These are phyloP conservation scores for Torrubiellomyces zombiae DNA, from an alignment of 2,329 filamentous ascomycete species.

Conservation along the genomic window DNA sequence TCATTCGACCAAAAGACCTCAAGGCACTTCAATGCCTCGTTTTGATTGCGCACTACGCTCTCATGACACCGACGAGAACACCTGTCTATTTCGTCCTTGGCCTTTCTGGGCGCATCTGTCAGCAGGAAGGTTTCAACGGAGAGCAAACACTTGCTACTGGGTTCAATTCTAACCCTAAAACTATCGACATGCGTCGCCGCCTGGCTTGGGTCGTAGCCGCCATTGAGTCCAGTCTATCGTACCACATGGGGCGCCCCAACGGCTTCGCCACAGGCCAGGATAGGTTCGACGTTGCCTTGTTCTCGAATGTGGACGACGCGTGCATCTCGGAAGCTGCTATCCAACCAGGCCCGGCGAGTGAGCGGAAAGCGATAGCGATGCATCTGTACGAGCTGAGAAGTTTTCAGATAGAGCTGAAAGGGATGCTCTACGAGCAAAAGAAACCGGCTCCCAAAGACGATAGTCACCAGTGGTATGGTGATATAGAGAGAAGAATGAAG, in stretches of 20 bases:
- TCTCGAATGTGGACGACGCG: constrained; percentile 64
- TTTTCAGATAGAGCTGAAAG: constrained; percentile 72
- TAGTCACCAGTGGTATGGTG: constrained; percentile 69
- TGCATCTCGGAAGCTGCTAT: constrained; percentile 70
- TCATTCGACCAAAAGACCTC: constrained; percentile 76
- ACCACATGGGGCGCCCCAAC: constrained; percentile 74
- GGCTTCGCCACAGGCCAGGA: constrained; percentile 72
- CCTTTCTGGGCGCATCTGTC: constrained; percentile 70
- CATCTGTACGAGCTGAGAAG: constrained; percentile 89
- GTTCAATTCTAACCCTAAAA: constrained; percentile 48
- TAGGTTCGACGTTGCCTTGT: constrained; percentile 72
- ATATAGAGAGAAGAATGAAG: constrained; percentile 64
- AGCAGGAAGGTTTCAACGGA: constrained; percentile 73
- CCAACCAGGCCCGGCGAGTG: constrained; percentile 50
- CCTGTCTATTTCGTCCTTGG: constrained; percentile 90
- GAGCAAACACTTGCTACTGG: constrained; percentile 69
- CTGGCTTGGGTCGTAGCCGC: constrained; percentile 76
- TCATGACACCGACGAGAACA: constrained; percentile 79
- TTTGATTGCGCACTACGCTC: constrained; percentile 77
- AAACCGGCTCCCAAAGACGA: constrained; percentile 60
- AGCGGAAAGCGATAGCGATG: constrained; percentile 77
- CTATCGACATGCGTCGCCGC: constrained; percentile 77
- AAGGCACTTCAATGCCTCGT: constrained; percentile 80
- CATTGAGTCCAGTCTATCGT: constrained; percentile 78
- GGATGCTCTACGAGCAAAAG: constrained; percentile 75